Conservation (phyloP, 331 rosid genomes). For the Rosa hybrid region DNA sequence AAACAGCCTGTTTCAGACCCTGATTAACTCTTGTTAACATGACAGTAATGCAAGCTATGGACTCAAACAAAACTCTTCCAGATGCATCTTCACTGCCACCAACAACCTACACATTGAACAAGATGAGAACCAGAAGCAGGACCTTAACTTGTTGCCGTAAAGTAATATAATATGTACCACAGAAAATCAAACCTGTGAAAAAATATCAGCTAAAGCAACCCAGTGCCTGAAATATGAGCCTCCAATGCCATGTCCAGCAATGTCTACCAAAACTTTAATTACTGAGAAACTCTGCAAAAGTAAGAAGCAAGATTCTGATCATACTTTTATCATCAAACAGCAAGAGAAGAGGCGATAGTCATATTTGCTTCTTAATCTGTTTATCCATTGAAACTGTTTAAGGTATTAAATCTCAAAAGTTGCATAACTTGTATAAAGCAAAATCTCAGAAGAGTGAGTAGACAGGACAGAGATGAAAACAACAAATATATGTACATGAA, state of each 20-base stretch:
- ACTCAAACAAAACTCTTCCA: conserved; percentile 78
- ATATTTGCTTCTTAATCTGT: background rate
- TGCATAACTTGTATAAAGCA: background rate
- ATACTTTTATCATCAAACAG: background rate
- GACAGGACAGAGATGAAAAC: background rate
- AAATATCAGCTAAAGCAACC: conserved; percentile 67
- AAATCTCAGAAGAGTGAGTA: background rate
- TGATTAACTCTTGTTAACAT: conserved; percentile 71
- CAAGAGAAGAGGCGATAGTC: background rate
- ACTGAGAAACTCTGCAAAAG: conserved; percentile 74
- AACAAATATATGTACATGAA: background rate
- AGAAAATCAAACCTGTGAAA: conserved; percentile 67
- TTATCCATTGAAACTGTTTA: background rate
- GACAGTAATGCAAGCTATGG: conserved; percentile 69
- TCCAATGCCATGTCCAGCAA: conserved; percentile 45
- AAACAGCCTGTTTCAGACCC: conserved; percentile 46
- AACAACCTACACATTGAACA: conserved; percentile 61
- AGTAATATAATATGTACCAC: conserved; percentile 11
- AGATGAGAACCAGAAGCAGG: conserved; percentile 38
- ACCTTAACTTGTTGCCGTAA: conserved; percentile 13
- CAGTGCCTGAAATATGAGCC: conserved; percentile 72
- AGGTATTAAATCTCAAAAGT: background rate
- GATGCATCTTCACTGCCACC: conserved; percentile 56
- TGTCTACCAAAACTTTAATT: conserved; percentile 67
- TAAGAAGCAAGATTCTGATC: conserved; percentile 21